Evolutionary conservation across 2,329 filamentous ascomycete genomes (phyloP).

Genomic region (Phialophora tarda): DNA sequence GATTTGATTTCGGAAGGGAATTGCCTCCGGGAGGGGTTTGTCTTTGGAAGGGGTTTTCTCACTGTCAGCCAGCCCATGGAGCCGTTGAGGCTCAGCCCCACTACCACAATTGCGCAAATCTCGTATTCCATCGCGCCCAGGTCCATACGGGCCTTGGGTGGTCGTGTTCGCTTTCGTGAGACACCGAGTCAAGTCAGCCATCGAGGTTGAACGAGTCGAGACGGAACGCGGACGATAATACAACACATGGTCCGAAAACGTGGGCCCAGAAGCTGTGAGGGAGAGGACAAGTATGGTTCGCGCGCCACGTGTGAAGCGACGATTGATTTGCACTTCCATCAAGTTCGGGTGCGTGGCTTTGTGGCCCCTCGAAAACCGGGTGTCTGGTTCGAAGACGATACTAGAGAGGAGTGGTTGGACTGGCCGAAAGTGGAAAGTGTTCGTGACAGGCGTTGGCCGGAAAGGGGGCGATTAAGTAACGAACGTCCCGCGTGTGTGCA

Average conservation of each 20-base stretch:
- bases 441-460: neutral
- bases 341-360: neutral
- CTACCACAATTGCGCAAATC: neutral
- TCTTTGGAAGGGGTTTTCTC: neutral
- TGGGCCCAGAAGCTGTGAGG: neutral
- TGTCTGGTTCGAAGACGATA: neutral
- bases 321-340: neutral
- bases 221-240: neutral
- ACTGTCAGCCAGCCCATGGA: slow-evolving; percentile 4
- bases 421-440: neutral
- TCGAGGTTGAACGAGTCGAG: neutral
- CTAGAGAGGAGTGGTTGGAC: neutral
- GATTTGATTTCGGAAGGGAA: too few species aligned
- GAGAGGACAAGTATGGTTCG: neutral
- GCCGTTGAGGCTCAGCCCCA: neutral
- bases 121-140: neutral
- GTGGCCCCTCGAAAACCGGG: neutral
- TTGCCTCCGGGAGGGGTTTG: too few species aligned
- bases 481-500: too few species aligned
- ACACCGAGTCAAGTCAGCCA: neutral
- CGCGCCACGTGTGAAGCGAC: neutral
- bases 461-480: too few species aligned
- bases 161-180: neutral
- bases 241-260: neutral
- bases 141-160: neutral